Evolutionary conservation across 2,329 filamentous ascomycete genomes (phyloP).

Genomic region (Cladosporium velox): DNA sequence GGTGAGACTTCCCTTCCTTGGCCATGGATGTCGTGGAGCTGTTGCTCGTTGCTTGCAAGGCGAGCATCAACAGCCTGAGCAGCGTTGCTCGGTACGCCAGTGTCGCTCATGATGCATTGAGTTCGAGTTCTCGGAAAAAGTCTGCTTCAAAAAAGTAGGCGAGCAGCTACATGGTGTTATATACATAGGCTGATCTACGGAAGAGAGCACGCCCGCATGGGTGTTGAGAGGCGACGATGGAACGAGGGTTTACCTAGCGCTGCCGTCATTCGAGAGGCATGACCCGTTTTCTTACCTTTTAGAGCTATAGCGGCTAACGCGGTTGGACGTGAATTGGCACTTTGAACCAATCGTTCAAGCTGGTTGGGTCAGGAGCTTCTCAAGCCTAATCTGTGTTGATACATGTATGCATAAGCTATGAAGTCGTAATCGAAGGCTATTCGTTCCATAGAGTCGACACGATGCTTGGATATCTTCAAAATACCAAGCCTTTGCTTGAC

Average conservation of each 20-base stretch:
- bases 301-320: conserved; percentile 16
- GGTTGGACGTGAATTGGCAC: conserved; percentile 3
- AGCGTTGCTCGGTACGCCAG: conserved; percentile 2
- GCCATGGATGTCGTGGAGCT: conserved; percentile 18
- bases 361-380: neutral
- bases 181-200: conserved; percentile 4
- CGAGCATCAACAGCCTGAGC: conserved; percentile 13
- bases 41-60: conserved; percentile 12
- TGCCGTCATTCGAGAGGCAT: conserved; percentile 12
- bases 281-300: conserved; percentile 16
- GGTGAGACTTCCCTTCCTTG: neutral
- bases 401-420: neutral
- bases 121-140: neutral
- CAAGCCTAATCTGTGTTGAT: neutral
- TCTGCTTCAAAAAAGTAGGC: neutral
- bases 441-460: neutral
- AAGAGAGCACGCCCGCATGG: conserved; percentile 1
- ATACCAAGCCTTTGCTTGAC: conserved; percentile 16
- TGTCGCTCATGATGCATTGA: conserved; percentile 16
- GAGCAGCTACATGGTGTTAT: conserved; percentile 3
- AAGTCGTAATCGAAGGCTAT: neutral
- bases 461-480: neutral
- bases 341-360: neutral
- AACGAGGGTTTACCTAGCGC: conserved; percentile 17
- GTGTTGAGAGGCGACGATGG: conserved; percentile 7